These are phyloP conservation scores for Raphidocelis subcapitata DNA, from an alignment of 139 green algal genomes.

Conservation along the genomic window DNA sequence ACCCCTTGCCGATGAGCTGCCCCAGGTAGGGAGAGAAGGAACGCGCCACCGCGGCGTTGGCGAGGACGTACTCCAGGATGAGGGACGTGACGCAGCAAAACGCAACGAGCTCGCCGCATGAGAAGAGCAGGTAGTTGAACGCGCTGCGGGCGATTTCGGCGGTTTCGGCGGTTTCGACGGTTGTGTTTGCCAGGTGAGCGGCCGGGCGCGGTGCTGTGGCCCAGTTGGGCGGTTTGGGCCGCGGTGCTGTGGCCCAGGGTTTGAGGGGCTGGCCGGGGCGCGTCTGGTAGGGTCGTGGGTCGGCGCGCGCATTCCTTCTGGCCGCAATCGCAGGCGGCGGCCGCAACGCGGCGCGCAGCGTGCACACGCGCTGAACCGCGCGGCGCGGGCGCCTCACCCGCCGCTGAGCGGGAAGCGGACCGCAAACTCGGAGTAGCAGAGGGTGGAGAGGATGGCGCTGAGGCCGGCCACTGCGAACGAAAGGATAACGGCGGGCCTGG, in stretches of 20 bases:
- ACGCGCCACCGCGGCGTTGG: constrained; percentile 59
- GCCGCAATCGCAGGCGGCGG: too few species aligned
- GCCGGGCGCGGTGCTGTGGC: too few species aligned
- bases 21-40: constrained; percentile 67
- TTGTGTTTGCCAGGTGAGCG: too few species aligned
- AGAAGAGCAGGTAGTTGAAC: constrained; percentile 70
- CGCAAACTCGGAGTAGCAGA: constrained; percentile 80
- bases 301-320: too few species aligned
- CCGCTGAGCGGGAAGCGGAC: constrained; percentile 42
- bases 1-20: constrained; percentile 26
- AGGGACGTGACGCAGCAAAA: constrained; percentile 16
- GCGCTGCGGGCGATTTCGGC: constrained; percentile 54
- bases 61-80: constrained; percentile 19
- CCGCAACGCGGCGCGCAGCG: not conserved
- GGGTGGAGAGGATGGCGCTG: constrained; percentile 60
- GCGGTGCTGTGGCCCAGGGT: too few species aligned
- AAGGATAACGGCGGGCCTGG: constrained; percentile 42
- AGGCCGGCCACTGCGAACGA: constrained; percentile 43
- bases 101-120: constrained; percentile 66
- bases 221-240: too few species aligned
- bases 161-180: too few species aligned
- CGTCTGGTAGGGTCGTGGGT: too few species aligned
- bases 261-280: too few species aligned
- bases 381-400: not conserved
- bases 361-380: not conserved